Conservation (phyloP, 345 rosid species). For the Heritiera littoralis region DNA sequence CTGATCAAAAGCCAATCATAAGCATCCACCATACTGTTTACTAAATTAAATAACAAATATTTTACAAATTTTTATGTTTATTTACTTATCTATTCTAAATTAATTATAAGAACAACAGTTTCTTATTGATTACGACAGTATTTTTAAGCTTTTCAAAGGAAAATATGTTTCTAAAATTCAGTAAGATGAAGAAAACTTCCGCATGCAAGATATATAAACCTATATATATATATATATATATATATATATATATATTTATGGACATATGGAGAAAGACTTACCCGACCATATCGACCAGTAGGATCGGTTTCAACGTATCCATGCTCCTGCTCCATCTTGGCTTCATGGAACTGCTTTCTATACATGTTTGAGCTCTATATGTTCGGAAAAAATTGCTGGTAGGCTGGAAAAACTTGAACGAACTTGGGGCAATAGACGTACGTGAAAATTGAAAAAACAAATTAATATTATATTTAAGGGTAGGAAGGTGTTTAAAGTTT, state of each 20-base stretch:
- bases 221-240: too few species aligned
- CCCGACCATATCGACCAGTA: conserved; percentile 52
- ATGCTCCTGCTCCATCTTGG: conserved; percentile 15
- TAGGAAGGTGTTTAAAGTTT: background rate
- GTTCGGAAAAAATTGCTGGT: too few species aligned
- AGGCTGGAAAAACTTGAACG: background rate
- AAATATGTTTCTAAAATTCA: background rate
- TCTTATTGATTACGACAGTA: background rate
- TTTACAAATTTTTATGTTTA: too few species aligned
- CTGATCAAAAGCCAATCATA: too few species aligned
- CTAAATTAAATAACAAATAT: too few species aligned
- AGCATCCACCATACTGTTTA: too few species aligned
- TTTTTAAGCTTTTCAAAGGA: background rate
- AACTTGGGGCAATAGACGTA: background rate
- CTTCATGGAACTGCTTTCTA: conserved; percentile 27
- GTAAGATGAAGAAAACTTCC: background rate
- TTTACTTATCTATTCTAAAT: background rate
- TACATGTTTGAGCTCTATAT: conserved; percentile 27
- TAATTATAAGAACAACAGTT: background rate
- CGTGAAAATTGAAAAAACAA: background rate
- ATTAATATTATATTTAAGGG: background rate
- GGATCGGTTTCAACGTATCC: conserved; percentile 49
- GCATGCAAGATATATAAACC: background rate
- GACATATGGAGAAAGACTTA: conserved; percentile 26
- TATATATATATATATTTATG: background rate